These are phyloP conservation scores for Cadophora luteo-olivacea DNA, from an alignment of 2,329 filamentous ascomycete genomes.

Conservation along the genomic window DNA sequence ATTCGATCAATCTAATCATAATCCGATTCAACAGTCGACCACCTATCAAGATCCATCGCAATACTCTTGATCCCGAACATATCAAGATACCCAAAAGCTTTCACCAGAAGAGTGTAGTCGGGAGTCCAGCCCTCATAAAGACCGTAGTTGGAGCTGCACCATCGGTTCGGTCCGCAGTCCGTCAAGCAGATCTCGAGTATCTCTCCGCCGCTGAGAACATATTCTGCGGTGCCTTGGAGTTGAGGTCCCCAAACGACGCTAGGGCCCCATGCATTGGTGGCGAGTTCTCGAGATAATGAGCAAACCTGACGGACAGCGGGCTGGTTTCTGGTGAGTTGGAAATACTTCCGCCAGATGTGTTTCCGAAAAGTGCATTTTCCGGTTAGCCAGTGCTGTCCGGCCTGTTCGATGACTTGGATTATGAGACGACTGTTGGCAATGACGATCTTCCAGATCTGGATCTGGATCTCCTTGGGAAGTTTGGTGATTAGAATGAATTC, in stretches of 20 bases:
- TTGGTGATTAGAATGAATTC: background rate
- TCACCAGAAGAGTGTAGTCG: background rate
- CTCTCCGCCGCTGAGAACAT: background rate
- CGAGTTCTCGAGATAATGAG: background rate
- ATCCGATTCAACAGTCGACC: background rate
- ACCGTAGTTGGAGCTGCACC: background rate
- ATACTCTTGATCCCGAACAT: background rate
- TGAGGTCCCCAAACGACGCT: background rate
- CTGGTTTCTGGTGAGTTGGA: background rate
- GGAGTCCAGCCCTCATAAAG: background rate
- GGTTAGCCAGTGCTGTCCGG: background rate
- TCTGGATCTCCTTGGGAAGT: conserved; percentile 4
- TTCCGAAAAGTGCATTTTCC: background rate
- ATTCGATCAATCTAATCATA: background rate
- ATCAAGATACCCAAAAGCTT: background rate
- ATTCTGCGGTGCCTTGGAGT: background rate
- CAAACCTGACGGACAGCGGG: background rate
- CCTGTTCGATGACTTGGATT: background rate
- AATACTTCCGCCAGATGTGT: background rate
- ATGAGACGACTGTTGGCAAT: background rate
- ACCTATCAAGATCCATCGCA: background rate
- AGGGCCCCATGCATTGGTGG: background rate
- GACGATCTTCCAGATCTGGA: background rate
- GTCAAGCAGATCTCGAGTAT: background rate
- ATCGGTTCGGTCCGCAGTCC: background rate